Evolutionary conservation across 2,329 filamentous ascomycete genomes (phyloP).

Genomic region (Chaetomiaceae sp.): DNA sequence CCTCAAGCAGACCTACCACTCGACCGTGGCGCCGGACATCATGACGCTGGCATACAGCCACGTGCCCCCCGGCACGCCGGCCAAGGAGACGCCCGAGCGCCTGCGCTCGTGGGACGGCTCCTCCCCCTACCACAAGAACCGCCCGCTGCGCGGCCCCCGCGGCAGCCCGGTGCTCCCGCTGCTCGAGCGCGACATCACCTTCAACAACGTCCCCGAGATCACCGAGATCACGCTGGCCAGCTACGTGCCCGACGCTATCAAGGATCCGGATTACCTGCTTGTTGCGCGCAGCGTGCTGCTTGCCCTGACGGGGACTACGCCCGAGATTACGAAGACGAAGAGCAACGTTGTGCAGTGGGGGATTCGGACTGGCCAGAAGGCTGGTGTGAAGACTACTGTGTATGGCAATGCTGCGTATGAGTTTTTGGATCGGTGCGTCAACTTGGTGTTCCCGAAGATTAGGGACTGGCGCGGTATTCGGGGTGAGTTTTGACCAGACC

Average conservation of each 20-base stretch:
- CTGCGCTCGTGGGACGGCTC: slow-evolving; percentile 83
- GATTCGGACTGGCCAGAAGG: slow-evolving; percentile 63
- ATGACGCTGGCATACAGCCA: slow-evolving; percentile 87
- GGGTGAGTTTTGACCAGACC: slow-evolving; percentile 32
- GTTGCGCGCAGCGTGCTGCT: slow-evolving; percentile 81
- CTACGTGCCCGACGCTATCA: slow-evolving; percentile 63
- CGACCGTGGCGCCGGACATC: slow-evolving; percentile 80
- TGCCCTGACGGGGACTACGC: slow-evolving; percentile 74
- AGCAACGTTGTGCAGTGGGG: slow-evolving; percentile 70
- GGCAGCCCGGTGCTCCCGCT: slow-evolving; percentile 68
- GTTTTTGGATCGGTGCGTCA: slow-evolving; percentile 84
- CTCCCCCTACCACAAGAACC: slow-evolving; percentile 91
- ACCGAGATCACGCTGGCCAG: slow-evolving; percentile 75
- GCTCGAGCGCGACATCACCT: slow-evolving; percentile 69
- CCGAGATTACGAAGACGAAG: slow-evolving; percentile 64
- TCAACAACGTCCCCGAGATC: slow-evolving; percentile 80
- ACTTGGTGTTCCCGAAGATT: slow-evolving; percentile 87
- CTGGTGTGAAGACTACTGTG: slow-evolving; percentile 73
- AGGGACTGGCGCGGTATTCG: slow-evolving; percentile 83
- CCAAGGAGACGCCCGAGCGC: slow-evolving; percentile 52
- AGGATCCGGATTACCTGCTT: slow-evolving; percentile 70
- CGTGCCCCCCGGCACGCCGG: slow-evolving; percentile 68
- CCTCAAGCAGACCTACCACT: slow-evolving; percentile 83
- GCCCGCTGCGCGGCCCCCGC: slow-evolving; percentile 76
- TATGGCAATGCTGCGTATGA: slow-evolving; percentile 78